A percentile compares a stretch with the other conserved stretches of the same genome.
Conservation (phyloP, 176 grass and related monocot species). For the Poa pratensis region DNA sequence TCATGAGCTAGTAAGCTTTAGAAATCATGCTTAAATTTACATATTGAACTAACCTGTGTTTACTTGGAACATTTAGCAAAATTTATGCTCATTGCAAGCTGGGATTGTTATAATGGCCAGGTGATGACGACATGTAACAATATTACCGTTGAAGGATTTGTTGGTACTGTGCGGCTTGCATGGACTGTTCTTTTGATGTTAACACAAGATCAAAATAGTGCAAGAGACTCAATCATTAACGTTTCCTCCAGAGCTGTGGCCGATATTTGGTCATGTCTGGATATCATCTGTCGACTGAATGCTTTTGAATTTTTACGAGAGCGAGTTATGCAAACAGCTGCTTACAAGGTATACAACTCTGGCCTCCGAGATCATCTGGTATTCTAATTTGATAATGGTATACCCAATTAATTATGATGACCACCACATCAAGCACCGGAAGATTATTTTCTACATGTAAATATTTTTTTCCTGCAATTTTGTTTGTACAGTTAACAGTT, state of each 20-base stretch:
- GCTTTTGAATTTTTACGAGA: slow-evolving; percentile 72
- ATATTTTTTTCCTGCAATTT: not conserved
- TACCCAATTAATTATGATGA: slow-evolving; percentile 19
- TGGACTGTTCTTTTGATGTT: slow-evolving; percentile 92
- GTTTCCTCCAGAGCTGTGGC: slow-evolving; percentile 49
- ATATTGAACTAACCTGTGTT: slow-evolving; percentile 27
- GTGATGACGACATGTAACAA: slow-evolving; percentile 72
- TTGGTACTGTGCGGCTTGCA: slow-evolving; percentile 78
- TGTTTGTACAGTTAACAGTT: not conserved
- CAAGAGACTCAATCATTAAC: slow-evolving; percentile 53
- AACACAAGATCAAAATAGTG: slow-evolving; percentile 73
- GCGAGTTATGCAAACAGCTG: slow-evolving; percentile 74
- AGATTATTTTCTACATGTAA: slow-evolving; percentile 10
- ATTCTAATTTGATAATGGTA: not conserved
- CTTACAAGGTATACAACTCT: slow-evolving; percentile 70
- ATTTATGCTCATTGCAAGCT: slow-evolving; percentile 37
- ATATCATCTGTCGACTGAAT: slow-evolving; percentile 75
- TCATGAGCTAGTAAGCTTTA: slow-evolving; percentile 74
- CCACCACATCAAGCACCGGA: not conserved
- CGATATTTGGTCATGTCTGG: slow-evolving; percentile 75
- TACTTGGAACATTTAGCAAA: slow-evolving; percentile 25
- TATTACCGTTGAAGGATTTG: slow-evolving; percentile 68
- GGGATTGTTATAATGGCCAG: slow-evolving; percentile 48
- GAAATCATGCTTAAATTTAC: slow-evolving; percentile 11
- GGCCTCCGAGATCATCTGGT: not conserved